These are phyloP conservation scores for Xeromyces bisporus DNA, from an alignment of 495 filamentous ascomycete species.

Conservation along the genomic window DNA sequence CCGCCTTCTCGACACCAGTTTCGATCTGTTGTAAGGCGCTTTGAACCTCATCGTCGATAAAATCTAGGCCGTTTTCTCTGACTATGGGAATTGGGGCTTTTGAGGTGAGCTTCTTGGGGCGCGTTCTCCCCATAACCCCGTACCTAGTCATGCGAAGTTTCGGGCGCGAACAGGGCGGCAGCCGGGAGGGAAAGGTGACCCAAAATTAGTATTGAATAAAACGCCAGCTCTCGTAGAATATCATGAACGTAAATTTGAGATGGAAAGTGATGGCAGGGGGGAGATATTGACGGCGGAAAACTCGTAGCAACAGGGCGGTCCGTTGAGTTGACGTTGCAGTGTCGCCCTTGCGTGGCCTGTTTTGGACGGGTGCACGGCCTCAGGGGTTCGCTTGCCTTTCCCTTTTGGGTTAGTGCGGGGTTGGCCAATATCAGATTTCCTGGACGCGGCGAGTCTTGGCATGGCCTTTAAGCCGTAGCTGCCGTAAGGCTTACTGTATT, in stretches of 20 bases:
- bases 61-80: slow-evolving; percentile 77
- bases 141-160: slow-evolving; percentile 54
- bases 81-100: slow-evolving; percentile 75
- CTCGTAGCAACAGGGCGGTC: slow-evolving; percentile 19
- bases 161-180: slow-evolving; percentile 30
- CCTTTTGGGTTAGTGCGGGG: slow-evolving; percentile 31
- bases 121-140: slow-evolving; percentile 37
- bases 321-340: slow-evolving; percentile 53
- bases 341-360: slow-evolving; percentile 27
- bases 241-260: slow-evolving; percentile 38
- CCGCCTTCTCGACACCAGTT: slow-evolving; percentile 88
- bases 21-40: slow-evolving; percentile 63
- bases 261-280: slow-evolving; percentile 30
- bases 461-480: slow-evolving; percentile 4
- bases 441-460: slow-evolving; percentile 6
- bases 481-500: too few species aligned
- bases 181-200: slow-evolving; percentile 25
- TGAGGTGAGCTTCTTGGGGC: slow-evolving; percentile 80
- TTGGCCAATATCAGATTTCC: slow-evolving; percentile 32
- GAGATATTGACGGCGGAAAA: slow-evolving; percentile 43
- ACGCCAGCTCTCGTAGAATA: slow-evolving; percentile 36
- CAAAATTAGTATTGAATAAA: slow-evolving; percentile 29
- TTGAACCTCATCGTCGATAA: slow-evolving; percentile 48
- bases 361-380: slow-evolving; percentile 31
- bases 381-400: slow-evolving; percentile 32